Conservation (phyloP, 2,329 filamentous ascomycete genomes). For the Coniochaeta hoffmannii region DNA sequence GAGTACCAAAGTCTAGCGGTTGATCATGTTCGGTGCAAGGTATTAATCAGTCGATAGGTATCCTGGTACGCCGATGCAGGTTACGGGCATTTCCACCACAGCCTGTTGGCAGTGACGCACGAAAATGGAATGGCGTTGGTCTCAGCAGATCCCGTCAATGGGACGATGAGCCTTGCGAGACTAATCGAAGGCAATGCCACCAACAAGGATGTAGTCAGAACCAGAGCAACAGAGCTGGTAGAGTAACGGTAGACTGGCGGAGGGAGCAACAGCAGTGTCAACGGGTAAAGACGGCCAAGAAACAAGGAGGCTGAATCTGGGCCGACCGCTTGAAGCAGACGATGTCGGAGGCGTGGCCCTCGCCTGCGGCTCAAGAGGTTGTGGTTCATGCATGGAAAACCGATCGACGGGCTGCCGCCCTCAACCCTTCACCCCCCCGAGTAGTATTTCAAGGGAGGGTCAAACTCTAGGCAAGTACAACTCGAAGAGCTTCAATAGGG, state of each 20-base stretch:
- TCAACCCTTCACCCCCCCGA: no score
- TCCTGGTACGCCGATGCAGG: no score
- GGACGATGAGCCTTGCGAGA: no score
- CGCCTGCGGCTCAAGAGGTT: not conserved
- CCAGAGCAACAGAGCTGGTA: not conserved
- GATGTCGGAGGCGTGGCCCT: conserved; percentile 3
- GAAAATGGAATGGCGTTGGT: not conserved
- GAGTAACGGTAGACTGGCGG: conserved; percentile 15
- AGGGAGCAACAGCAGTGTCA: conserved; percentile 11
- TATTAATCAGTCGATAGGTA: no score
- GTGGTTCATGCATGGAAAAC: not conserved
- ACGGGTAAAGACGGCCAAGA: conserved; percentile 4
- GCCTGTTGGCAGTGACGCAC: not conserved
- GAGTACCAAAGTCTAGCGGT: no score
- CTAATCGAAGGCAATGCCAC: not conserved
- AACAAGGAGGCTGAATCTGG: conserved; percentile 3
- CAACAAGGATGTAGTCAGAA: not conserved
- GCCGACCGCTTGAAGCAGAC: conserved; percentile 4
- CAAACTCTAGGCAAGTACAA: no score
- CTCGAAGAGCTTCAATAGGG: no score
- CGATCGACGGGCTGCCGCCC: no score
- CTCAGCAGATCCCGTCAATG: not conserved
- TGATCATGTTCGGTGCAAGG: no score
- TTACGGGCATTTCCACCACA: no score
- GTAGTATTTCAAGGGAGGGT: no score